Evolutionary conservation across 1,284 basidiomycete species (phyloP).

Genomic region (Cutaneotrichosporon mucoides): DNA sequence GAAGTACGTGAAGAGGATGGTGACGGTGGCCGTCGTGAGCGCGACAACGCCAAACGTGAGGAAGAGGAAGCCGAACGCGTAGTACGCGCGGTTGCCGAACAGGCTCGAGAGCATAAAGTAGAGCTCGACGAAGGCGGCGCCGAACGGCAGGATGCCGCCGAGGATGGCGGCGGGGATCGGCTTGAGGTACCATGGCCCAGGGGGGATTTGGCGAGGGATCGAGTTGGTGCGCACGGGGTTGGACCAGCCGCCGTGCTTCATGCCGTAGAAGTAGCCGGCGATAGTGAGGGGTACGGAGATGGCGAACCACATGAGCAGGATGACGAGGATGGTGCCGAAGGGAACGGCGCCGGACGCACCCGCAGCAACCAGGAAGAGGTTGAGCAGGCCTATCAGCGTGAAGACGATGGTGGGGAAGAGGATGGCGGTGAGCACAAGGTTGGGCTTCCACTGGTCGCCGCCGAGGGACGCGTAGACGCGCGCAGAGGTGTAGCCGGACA

Average conservation of each 20-base stretch:
- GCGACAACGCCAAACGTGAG: slow-evolving; percentile 80
- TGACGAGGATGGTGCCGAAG: slow-evolving; percentile 85
- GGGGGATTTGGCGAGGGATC: slow-evolving; percentile 88
- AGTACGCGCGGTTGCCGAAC: slow-evolving; percentile 90
- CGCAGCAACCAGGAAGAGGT: slow-evolving; percentile 78
- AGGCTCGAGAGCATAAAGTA: slow-evolving; percentile 91
- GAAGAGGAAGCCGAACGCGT: slow-evolving; percentile 92
- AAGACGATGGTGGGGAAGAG: slow-evolving; percentile 82
- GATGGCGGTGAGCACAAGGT: slow-evolving; percentile 81
- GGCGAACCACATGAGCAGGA: slow-evolving; percentile 91
- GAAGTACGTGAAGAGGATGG: slow-evolving; percentile 89
- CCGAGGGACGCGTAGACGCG: slow-evolving; percentile 78
- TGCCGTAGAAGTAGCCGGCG: slow-evolving; percentile 64
- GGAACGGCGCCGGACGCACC: slow-evolving; percentile 93
- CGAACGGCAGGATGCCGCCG: slow-evolving; percentile 88
- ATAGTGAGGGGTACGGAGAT: slow-evolving; percentile 75
- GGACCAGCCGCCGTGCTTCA: slow-evolving; percentile 69
- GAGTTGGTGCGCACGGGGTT: slow-evolving; percentile 86
- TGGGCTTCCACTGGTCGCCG: slow-evolving; percentile 73
- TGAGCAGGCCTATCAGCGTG: slow-evolving; percentile 73
- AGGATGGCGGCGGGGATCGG: slow-evolving; percentile 75
- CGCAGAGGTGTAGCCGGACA: slow-evolving; percentile 85
- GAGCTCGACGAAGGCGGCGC: slow-evolving; percentile 91
- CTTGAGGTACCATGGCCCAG: slow-evolving; percentile 72
- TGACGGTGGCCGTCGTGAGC: slow-evolving; percentile 83